These are phyloP conservation scores for Exserohilum turcica DNA, from an alignment of 2,329 filamentous ascomycete genomes.

Conservation along the genomic window DNA sequence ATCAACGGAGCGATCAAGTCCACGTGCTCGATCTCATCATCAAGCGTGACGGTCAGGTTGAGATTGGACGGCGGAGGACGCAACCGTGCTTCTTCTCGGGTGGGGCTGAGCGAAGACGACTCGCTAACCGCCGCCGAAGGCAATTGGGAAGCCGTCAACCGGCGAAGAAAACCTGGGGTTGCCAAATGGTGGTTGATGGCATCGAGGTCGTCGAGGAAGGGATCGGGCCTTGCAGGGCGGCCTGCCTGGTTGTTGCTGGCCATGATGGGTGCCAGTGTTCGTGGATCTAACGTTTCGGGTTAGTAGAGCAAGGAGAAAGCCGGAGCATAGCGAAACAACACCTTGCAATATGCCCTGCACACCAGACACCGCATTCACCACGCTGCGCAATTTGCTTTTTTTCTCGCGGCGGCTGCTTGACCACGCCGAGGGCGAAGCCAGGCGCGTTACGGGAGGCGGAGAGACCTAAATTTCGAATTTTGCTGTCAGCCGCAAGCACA, in stretches of 20 bases:
- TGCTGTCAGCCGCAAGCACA: constrained; percentile 4
- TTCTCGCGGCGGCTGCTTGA: constrained; percentile 16
- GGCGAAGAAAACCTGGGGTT: constrained; percentile 43
- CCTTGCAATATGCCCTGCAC: constrained; percentile 28
- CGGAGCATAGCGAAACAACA: constrained; percentile 30
- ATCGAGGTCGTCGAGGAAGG: constrained; percentile 41
- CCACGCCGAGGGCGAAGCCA: constrained; percentile 10
- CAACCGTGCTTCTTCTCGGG: constrained; percentile 40
- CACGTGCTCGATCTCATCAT: constrained; percentile 40
- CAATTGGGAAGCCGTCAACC: constrained; percentile 44
- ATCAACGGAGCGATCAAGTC: constrained; percentile 43
- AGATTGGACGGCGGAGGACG: constrained; percentile 41
- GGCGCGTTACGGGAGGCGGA: constrained; percentile 16
- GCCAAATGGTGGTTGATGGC: constrained; percentile 40
- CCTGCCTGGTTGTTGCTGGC: constrained; percentile 27
- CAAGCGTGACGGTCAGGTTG: constrained; percentile 33
- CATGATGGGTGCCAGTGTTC: constrained; percentile 39
- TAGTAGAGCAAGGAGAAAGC: constrained; percentile 29
- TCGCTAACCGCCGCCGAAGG: constrained; percentile 48
- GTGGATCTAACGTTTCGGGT: constrained; percentile 36
- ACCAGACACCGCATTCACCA: constrained; percentile 22
- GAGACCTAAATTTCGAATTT: neutral
- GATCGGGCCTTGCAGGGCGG: constrained; percentile 32
- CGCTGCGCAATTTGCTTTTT: constrained; percentile 21
- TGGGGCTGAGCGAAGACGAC: constrained; percentile 44